Conservation (phyloP, 805 yeast species). For the Yamadazyma scolyti region DNA sequence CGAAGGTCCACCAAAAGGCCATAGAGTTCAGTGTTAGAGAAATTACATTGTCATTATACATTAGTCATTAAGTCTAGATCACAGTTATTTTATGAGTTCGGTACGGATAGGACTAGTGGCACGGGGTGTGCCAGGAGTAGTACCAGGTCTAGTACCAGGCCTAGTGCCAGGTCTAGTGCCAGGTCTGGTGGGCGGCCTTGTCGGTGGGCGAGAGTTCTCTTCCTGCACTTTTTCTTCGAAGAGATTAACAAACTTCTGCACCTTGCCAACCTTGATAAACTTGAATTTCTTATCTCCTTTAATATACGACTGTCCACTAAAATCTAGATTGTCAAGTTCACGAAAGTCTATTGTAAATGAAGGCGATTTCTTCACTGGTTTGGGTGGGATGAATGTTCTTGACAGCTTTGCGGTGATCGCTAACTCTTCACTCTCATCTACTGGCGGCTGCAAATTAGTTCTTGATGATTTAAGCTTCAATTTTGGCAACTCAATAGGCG, state of each 20-base stretch:
- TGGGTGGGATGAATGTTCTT: slow-evolving; percentile 4
- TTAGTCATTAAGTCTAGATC: too few species aligned
- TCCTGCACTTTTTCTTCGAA: slow-evolving; percentile 33
- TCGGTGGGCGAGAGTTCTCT: slow-evolving; percentile 4
- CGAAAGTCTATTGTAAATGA: slow-evolving; percentile 10
- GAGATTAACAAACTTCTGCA: slow-evolving; percentile 40
- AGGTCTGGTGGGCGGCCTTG: slow-evolving; percentile 5
- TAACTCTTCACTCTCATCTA: slow-evolving; percentile 2
- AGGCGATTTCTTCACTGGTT: slow-evolving; percentile 7
- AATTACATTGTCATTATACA: too few species aligned
- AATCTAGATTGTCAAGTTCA: slow-evolving; percentile 10
- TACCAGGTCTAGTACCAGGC: slow-evolving; percentile 6
- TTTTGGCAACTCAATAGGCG: slow-evolving; percentile 4
- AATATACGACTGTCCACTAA: slow-evolving; percentile 30
- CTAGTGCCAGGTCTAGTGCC: neutral
- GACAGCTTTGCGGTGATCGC: slow-evolving; percentile 7
- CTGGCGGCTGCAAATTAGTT: slow-evolving; percentile 6
- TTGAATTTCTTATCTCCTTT: slow-evolving; percentile 40
- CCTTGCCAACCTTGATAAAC: slow-evolving; percentile 44
- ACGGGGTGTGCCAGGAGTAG: slow-evolving; percentile 5
- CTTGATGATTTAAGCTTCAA: slow-evolving; percentile 11
- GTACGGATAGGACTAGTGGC: slow-evolving; percentile 1
- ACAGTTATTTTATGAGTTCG: too few species aligned
- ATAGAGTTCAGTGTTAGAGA: too few species aligned
- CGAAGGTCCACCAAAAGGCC: too few species aligned